Evolutionary conservation across 257 asterid species (phyloP).

Genomic region (Jacaranda copaia): DNA sequence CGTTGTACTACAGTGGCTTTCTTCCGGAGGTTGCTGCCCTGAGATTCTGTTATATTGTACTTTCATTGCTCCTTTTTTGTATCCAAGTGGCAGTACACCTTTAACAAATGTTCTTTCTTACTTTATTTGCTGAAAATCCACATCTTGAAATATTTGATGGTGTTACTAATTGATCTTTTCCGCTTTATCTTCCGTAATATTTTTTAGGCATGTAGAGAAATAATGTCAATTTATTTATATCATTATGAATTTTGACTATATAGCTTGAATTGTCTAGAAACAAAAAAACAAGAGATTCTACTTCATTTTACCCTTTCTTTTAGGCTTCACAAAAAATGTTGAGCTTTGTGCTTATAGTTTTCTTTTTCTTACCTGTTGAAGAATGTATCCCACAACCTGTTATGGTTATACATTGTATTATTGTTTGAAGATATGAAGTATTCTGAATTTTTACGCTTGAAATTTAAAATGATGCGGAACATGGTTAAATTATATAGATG

Average conservation of each 20-base stretch:
- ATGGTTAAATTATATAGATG: neutral
- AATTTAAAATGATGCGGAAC: neutral
- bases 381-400: neutral
- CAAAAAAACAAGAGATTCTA: neutral
- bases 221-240: neutral
- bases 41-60: neutral
- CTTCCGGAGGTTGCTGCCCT: constrained; percentile 54
- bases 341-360: neutral
- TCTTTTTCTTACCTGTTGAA: neutral
- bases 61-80: neutral
- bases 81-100: neutral
- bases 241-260: neutral
- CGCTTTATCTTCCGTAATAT: neutral
- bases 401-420: too few relatives aligned
- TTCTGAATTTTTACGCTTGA: neutral
- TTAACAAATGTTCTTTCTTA: neutral
- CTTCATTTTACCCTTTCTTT: neutral
- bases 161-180: neutral
- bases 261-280: too few relatives aligned
- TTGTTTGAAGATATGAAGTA: neutral
- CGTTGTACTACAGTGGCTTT: constrained; percentile 53
- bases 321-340: neutral
- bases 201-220: neutral
- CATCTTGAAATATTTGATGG: neutral
- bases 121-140: neutral